Conservation (phyloP, 1,139 yeast genomes). For the Protomyces lactucae-debilis region DNA sequence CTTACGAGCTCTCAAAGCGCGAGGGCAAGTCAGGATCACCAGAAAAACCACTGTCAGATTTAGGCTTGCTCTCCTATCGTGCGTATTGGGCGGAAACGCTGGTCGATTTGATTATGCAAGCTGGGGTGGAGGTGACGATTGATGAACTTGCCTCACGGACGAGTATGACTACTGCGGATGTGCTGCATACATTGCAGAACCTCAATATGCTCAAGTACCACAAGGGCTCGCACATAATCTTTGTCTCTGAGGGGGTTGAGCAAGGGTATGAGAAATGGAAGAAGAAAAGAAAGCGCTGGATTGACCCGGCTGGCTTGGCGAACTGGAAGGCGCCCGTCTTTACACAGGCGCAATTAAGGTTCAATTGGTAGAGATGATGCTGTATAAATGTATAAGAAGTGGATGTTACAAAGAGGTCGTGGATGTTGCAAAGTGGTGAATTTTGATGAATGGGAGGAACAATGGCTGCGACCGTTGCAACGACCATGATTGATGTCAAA, state of each 20-base stretch:
- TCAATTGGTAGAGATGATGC: constrained; percentile 11
- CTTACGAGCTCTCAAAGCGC: constrained; percentile 78
- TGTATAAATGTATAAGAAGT: neutral
- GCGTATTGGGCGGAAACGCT: constrained; percentile 96
- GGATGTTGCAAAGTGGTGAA: neutral
- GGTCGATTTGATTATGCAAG: constrained; percentile 67
- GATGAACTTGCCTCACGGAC: constrained; percentile 85
- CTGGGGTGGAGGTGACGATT: constrained; percentile 67
- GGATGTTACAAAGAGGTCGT: neutral
- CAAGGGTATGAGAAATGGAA: constrained; percentile 68
- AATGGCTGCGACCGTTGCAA: neutral
- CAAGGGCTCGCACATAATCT: constrained; percentile 93
- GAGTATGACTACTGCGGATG: constrained; percentile 95
- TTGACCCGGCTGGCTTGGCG: constrained; percentile 61
- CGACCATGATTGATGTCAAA: neutral
- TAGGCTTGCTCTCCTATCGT: constrained; percentile 86
- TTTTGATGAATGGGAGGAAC: neutral
- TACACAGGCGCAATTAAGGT: constrained; percentile 23
- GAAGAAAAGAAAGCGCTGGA: constrained; percentile 60
- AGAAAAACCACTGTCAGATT: constrained; percentile 91
- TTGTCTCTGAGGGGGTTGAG: constrained; percentile 77
- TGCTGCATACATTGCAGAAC: constrained; percentile 86
- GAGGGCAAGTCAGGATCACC: constrained; percentile 94
- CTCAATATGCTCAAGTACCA: constrained; percentile 84
- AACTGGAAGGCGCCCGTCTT: constrained; percentile 81